Evolutionary conservation across 2,329 filamentous ascomycete genomes (phyloP).

Genomic region (Ramularia endophylla): DNA sequence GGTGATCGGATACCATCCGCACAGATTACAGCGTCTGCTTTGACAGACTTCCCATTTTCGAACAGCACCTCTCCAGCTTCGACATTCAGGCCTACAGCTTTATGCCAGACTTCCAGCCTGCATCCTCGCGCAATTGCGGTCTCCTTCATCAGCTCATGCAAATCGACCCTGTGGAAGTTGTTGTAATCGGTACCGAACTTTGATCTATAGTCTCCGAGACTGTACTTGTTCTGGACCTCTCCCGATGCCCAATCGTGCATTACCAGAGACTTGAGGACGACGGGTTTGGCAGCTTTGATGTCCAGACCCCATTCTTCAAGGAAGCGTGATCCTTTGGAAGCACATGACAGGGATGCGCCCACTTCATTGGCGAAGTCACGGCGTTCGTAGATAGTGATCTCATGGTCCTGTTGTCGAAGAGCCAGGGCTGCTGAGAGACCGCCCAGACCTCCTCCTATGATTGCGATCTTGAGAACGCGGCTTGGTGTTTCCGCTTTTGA

Average conservation of each 20-base stretch:
- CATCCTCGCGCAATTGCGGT: conserved; percentile 21
- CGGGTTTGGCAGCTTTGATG: conserved; percentile 23
- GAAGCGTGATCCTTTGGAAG: conserved; percentile 38
- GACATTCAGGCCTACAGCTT: conserved; percentile 21
- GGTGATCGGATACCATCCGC: too few species aligned
- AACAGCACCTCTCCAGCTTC: conserved; percentile 28
- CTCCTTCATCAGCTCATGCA: conserved; percentile 30
- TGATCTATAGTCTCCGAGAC: too few species aligned
- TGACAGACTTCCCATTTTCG: too few species aligned
- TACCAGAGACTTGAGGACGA: background rate
- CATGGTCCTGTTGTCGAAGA: conserved; percentile 28
- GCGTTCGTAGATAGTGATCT: conserved; percentile 33
- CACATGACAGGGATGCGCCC: conserved; percentile 39
- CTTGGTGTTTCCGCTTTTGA: too few species aligned
- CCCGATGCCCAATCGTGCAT: conserved; percentile 32
- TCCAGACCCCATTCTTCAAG: conserved; percentile 24
- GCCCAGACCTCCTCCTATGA: conserved; percentile 29
- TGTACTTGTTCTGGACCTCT: conserved; percentile 27
- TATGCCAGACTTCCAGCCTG: conserved; percentile 23
- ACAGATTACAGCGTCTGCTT: too few species aligned
- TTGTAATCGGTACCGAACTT: conserved; percentile 37
- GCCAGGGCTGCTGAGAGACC: conserved; percentile 32
- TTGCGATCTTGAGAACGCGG: conserved; percentile 32
- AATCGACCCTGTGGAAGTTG: conserved; percentile 39
- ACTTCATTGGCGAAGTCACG: conserved; percentile 31